These are phyloP conservation scores for Tripterygium wilfordii DNA, from an alignment of 177 flowering plant genomes.

Conservation along the genomic window DNA sequence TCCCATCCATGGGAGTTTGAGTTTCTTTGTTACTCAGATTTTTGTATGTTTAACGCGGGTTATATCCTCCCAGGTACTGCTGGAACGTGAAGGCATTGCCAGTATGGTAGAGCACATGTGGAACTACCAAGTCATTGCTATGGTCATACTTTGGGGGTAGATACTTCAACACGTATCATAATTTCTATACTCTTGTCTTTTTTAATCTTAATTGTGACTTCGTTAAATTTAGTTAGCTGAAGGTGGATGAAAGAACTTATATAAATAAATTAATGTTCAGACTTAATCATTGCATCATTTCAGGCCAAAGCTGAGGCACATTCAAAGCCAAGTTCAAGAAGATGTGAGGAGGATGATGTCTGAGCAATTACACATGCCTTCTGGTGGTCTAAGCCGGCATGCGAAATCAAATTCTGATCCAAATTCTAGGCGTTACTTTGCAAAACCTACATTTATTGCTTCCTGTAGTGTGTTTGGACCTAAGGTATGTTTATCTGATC, in stretches of 20 bases:
- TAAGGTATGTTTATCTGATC: constrained; percentile 42
- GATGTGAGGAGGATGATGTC: constrained; percentile 82
- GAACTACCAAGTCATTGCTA: constrained; percentile 80
- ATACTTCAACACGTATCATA: constrained; percentile 8
- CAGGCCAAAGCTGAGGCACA: constrained; percentile 65
- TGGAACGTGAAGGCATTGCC: constrained; percentile 45
- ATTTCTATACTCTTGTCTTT: not conserved
- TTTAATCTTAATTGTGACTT: not conserved
- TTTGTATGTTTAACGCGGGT: too few species aligned
- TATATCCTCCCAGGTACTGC: constrained; percentile 38
- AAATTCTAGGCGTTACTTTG: constrained; percentile 8
- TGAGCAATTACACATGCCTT: constrained; percentile 41
- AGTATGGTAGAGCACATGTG: constrained; percentile 64
- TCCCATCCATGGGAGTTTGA: too few species aligned
- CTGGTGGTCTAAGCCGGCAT: constrained; percentile 16
- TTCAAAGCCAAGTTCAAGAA: constrained; percentile 59
- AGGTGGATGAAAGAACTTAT: not conserved
- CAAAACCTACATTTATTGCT: constrained; percentile 61
- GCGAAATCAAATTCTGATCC: constrained; percentile 14
- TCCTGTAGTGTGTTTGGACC: constrained; percentile 87
- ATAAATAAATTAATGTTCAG: not conserved
- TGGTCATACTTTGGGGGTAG: constrained; percentile 83
- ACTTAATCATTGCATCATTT: constrained; percentile 15
- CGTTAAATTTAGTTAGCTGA: not conserved
- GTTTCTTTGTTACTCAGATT: too few species aligned